Evolutionary conservation across 2,329 filamentous ascomycete genomes (phyloP), one percentile per base, ranked within the genome.

Genomic region (Lachnellula willkommii): DNA sequence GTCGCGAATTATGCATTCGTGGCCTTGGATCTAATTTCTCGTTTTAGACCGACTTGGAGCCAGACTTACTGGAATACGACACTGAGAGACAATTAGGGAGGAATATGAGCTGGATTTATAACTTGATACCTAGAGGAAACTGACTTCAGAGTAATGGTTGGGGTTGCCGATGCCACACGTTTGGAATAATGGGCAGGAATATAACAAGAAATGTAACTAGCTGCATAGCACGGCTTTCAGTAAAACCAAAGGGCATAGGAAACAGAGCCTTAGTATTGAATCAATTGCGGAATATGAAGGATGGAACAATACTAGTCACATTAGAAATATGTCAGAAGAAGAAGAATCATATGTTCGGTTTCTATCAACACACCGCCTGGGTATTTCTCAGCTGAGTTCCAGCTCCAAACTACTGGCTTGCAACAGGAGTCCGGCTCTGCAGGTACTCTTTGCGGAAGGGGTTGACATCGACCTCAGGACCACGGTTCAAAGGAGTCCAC

Each of bases 401-500:
- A 45, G 5, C 22, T 32, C 28, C 28, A 12, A 24, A 45, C 17
- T 36, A 55, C 53, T 52, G 53, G 39, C 57, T 52, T 43, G 59
- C 55, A 12, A 60, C 39, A 28, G 56, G 53, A 51, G 54, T 51
- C 37, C 58, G 55, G 20, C 57, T 58, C 17, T 64, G 58, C 42
- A 96, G 76, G 68, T 99, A 99, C 49, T 84, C 82, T 78, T 90
- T 83, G 56, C 94, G 83, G 71, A 85, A 88, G 52, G 79, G 74
- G 73, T 97, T 99, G 57, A 71, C 71, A 70, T 97, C 90, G 45
- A 96, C 81, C 49, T 93, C 88, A 4, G 77, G 74, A 6, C 81
- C 83, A 55, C 94, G 84, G 75, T 96, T 95, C 63, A 99, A 74
- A 14, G 94, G 89, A 37, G 91, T 97, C 94, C 94, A 99, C 75